Evolutionary conservation across 164 flowering plant genomes (phyloP), one percentile per base, ranked within the genome.

Genomic region (Amborella trichopoda): DNA sequence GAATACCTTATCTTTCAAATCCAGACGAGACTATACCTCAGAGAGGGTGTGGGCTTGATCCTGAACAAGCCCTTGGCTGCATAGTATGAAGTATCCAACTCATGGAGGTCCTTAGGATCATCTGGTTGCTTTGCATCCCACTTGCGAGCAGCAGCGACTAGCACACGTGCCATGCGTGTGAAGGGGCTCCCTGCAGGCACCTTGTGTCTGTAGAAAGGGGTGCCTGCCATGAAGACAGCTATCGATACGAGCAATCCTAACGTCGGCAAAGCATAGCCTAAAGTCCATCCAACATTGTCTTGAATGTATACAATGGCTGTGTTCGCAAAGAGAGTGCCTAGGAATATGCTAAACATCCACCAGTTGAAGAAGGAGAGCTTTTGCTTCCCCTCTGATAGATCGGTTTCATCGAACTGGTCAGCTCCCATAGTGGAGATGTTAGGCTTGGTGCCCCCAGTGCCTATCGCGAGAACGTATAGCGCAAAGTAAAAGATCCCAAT

Each of bases 391-490:
- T 77, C 88, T 30, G 64, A 69, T 8, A 78, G 80, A 32, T 80
- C 78, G 27, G 59, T 64, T 5, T 71, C 75, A 19, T 80, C 88
- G 16, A 77, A 75, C 28, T 80, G 83, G 56, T 76, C 87, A 1
- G 80, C 87, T 0, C 87, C 83, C 65, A 76, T 72, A 34, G 80
- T 77, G 1, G 82, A 76, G 38, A 78, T 75, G 71, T 75, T 76
- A 26, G 84, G 84, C 65, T 77, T 80, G 43, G 80, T 77, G 27
- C 88, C 84, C 1, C 84, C 88, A 1, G 70, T 70, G 19, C 84
- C 84, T 0, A 62, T 23, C 8, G 84, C 81, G 5, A 73, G 57
- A 40, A 68, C 56, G 59, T 77, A 80, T 1, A 80, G 53, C 1
- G 74, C 84, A 26, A 36, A 26, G 23, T 59, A 73, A 63, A 80